These are phyloP conservation scores for Phytopythium montanum DNA, from an alignment of 352 stramenopile species.

Conservation along the genomic window DNA sequence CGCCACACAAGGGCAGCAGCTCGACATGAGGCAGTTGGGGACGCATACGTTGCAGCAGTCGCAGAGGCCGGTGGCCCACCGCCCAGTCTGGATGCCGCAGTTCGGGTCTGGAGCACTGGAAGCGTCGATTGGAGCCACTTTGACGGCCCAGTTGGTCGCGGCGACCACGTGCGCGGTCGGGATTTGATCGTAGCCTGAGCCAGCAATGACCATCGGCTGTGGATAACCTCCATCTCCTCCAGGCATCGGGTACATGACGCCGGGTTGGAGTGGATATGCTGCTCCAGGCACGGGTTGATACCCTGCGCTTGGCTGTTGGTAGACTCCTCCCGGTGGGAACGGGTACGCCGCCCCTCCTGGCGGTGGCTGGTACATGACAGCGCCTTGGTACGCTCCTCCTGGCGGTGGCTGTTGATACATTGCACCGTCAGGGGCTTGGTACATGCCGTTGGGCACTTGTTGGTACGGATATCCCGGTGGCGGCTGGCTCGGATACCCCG, in stretches of 20 bases:
- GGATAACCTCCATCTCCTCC: background rate
- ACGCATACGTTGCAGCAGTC: constrained; percentile 24
- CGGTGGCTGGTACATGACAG: background rate
- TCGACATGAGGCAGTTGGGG: constrained; percentile 27
- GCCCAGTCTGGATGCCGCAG: constrained; percentile 6
- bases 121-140: background rate
- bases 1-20: constrained; percentile 25
- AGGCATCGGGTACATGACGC: background rate
- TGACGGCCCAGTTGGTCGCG: constrained; percentile 1
- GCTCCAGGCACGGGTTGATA: background rate
- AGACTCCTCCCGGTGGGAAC: background rate
- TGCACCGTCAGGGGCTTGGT: background rate
- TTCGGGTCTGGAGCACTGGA: background rate
- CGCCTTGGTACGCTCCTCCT: background rate
- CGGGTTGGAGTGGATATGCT: background rate
- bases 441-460: background rate
- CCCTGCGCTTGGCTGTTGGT: background rate
- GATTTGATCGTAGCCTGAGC: background rate
- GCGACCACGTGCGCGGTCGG: background rate
- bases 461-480: constrained; percentile 2
- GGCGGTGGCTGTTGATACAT: background rate
- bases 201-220: background rate
- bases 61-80: constrained; percentile 21
- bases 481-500: background rate
- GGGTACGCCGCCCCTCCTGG: background rate